Percentiles rank a stretch among this genome's conserved stretches.
phyloP scores from a whole-genome alignment of 2,329 filamentous ascomycete genomes.

The Exophiala sideris region DNA sequence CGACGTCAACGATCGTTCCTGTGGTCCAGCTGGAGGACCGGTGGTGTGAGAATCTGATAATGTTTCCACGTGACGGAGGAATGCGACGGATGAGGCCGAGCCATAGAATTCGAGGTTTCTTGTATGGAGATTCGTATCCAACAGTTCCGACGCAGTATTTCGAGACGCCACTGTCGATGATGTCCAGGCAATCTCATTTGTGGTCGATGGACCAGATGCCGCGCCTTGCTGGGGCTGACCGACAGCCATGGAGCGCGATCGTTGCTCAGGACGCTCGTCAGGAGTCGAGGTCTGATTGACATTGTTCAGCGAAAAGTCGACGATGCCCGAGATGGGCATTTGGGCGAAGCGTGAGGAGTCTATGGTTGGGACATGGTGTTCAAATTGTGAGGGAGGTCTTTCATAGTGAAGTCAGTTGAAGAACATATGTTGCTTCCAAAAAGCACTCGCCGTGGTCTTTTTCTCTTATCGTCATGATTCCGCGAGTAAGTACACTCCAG shows the following conservation, averaged over 20 bases:
- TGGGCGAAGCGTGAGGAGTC: not conserved
- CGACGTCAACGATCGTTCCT: constrained; percentile 42
- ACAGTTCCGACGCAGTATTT: constrained; percentile 37
- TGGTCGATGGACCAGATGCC: not conserved
- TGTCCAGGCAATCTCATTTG: not conserved
- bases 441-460: not conserved
- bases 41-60: constrained; percentile 33
- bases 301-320: not conserved
- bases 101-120: constrained; percentile 49
- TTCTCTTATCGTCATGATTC: constrained; percentile 29
- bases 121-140: constrained; percentile 46
- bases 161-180: not conserved
- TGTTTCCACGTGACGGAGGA: constrained; percentile 37
- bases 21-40: constrained; percentile 14
- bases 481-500: constrained; percentile 37
- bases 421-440: not conserved
- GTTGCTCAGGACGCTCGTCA: not conserved
- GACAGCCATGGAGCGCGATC: not conserved
- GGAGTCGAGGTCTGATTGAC: not conserved
- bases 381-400: not conserved
- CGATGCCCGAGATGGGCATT: not conserved
- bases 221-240: not conserved
- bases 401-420: not conserved
- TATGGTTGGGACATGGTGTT: not conserved
- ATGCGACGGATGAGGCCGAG: constrained; percentile 46